phyloP scores from a whole-genome alignment of 805 yeast species.

The Lipomyces spencermartinsiae region DNA sequence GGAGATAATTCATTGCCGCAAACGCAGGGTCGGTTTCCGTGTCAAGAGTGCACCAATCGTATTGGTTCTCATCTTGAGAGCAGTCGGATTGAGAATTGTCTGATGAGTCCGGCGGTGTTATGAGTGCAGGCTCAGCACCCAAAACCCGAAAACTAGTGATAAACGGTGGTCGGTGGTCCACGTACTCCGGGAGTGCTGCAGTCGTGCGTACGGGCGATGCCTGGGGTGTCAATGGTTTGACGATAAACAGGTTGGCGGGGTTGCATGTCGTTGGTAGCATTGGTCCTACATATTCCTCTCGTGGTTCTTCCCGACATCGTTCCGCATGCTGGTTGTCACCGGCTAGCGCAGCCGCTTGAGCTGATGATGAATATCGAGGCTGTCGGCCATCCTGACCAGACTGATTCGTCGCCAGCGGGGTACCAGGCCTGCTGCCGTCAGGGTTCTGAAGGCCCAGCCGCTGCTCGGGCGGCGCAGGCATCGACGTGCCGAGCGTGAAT shows the following conservation, averaged over 20 bases:
- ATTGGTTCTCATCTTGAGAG: not conserved
- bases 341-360: not conserved
- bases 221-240: not conserved
- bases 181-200: not conserved
- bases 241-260: not conserved
- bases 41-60: not conserved
- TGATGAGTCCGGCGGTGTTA: not conserved
- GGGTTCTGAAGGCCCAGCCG: not conserved
- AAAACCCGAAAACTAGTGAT: not conserved
- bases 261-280: not conserved
- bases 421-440: not conserved
- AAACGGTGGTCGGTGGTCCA: not conserved
- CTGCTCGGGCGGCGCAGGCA: not conserved
- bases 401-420: not conserved
- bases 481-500: not conserved
- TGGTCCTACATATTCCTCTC: not conserved
- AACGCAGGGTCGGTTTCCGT: not conserved
- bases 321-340: not conserved
- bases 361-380: not conserved
- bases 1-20: not conserved
- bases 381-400: not conserved
- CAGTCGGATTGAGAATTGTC: not conserved
- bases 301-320: not conserved
- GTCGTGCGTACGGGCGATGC: not conserved
- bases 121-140: not conserved